phyloP scores from a whole-genome alignment of 2,329 filamentous ascomycete species.

The Gliomastix tumulicola region DNA sequence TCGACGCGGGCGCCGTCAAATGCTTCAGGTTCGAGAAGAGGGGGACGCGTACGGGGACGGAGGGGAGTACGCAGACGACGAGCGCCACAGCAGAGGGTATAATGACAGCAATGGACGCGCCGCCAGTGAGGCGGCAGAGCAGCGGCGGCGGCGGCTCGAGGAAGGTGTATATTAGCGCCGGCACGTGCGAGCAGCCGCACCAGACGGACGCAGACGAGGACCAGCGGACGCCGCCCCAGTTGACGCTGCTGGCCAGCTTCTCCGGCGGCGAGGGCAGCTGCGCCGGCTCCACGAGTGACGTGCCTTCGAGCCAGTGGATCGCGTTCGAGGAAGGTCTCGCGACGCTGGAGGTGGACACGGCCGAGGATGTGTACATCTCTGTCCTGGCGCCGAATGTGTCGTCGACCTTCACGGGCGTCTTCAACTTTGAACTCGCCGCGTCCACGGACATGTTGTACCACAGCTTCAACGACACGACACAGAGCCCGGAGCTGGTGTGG shows the following conservation, averaged over 20 bases:
- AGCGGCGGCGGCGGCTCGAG: conserved; percentile 11
- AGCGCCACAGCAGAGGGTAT: neutral
- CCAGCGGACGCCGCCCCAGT: conserved; percentile 51
- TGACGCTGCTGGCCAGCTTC: conserved; percentile 73
- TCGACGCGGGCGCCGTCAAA: conserved; percentile 54
- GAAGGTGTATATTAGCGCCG: conserved; percentile 74
- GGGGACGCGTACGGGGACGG: conserved; percentile 14
- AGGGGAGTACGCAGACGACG: neutral
- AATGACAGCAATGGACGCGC: no score
- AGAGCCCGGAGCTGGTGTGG: conserved; percentile 55
- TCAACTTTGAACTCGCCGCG: conserved; percentile 74
- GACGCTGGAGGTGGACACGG: conserved; percentile 53
- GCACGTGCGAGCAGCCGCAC: conserved; percentile 69
- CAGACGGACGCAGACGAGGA: conserved; percentile 2
- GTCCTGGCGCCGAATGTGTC: conserved; percentile 64
- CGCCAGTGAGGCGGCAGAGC: conserved; percentile 4
- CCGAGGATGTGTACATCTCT: conserved; percentile 66
- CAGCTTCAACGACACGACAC: conserved; percentile 32
- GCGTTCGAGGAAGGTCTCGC: conserved; percentile 64
- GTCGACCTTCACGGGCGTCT: conserved; percentile 53
- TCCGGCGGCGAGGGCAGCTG: conserved; percentile 21
- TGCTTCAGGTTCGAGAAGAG: conserved; percentile 25
- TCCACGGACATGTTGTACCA: conserved; percentile 78
- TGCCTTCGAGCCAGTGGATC: conserved; percentile 18
- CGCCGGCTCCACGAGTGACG: conserved; percentile 11